Evolutionary conservation across 2,329 filamentous ascomycete genomes (phyloP).

Genomic region (Penicillium verrucosum): DNA sequence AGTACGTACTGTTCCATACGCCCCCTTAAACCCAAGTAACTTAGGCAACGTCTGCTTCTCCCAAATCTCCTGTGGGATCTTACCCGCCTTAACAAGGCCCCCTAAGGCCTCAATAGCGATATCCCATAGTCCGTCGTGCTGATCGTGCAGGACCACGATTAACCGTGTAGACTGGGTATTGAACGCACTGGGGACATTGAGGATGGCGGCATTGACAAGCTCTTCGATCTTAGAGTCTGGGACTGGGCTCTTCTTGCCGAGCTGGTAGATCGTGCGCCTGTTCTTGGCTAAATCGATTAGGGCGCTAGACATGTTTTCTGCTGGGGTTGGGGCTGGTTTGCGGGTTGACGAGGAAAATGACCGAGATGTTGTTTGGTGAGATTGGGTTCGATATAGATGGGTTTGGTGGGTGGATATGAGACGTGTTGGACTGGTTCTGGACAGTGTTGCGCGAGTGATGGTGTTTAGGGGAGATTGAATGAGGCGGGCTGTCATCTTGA

Average conservation of each 20-base stretch:
- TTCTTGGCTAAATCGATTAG: conserved; percentile 33
- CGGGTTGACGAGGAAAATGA: neutral
- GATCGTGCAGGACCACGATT: conserved; percentile 72
- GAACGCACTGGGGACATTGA: conserved; percentile 75
- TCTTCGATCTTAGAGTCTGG: conserved; percentile 37
- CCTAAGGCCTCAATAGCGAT: conserved; percentile 63
- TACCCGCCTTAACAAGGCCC: conserved; percentile 60
- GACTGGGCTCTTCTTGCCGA: conserved; percentile 35
- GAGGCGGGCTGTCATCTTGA: neutral
- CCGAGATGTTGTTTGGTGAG: neutral
- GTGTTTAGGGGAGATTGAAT: neutral
- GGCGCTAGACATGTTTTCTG: conserved; percentile 16
- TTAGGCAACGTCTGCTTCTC: conserved; percentile 46
- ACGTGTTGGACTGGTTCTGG: neutral
- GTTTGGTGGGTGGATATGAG: neutral
- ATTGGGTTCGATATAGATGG: neutral
- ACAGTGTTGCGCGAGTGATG: neutral
- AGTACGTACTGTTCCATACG: conserved; percentile 59
- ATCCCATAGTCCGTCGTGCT: conserved; percentile 89
- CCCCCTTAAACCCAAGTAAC: conserved; percentile 62
- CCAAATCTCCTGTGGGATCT: conserved; percentile 53
- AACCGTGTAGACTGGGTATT: conserved; percentile 82
- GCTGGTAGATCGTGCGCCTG: conserved; percentile 38
- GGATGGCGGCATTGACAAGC: conserved; percentile 51
- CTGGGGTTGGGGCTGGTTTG: neutral